These are phyloP conservation scores for Podospora pseudoanserina DNA, from an alignment of 495 filamentous ascomycete genomes.

Conservation along the genomic window DNA sequence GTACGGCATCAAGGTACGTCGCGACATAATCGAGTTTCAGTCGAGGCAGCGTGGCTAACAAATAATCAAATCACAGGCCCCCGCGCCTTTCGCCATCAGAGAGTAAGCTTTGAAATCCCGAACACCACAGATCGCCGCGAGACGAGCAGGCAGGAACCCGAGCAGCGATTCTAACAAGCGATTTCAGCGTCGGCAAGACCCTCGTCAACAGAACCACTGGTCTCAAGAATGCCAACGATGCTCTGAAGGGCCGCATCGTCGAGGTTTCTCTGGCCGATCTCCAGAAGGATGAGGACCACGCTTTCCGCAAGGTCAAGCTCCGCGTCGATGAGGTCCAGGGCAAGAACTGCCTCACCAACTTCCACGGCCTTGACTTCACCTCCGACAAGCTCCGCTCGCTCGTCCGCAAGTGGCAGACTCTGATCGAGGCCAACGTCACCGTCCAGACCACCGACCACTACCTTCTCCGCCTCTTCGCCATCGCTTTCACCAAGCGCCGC, in stretches of 20 bases:
- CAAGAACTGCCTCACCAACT: constrained; percentile 99
- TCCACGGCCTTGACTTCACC: constrained; percentile 99
- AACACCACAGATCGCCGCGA: constrained; percentile 14
- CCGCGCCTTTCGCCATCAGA: constrained; percentile 89
- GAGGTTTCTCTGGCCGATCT: constrained; percentile 98
- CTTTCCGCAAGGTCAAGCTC: constrained; percentile 99
- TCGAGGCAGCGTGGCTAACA: constrained; percentile 19
- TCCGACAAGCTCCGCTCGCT: constrained; percentile 98
- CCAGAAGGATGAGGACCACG: constrained; percentile 98
- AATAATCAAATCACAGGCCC: constrained; percentile 57
- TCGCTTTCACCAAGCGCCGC: constrained; percentile 97
- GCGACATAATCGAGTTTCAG: not conserved
- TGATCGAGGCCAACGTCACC: constrained; percentile 98
- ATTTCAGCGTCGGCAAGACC: constrained; percentile 89
- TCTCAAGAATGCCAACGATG: constrained; percentile 99
- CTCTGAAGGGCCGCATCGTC: constrained; percentile 96
- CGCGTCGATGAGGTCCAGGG: constrained; percentile 97
- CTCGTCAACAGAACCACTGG: constrained; percentile 98
- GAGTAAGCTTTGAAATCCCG: constrained; percentile 65
- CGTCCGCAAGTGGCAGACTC: constrained; percentile 97
- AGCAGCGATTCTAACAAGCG: constrained; percentile 32
- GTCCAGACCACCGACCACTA: constrained; percentile 99
- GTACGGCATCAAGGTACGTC: constrained; percentile 88
- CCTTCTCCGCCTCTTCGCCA: constrained; percentile 95
- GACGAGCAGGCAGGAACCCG: constrained; percentile 9